Conservation (phyloP, 1,284 basidiomycete species). For the Marasmius fiardii region DNA sequence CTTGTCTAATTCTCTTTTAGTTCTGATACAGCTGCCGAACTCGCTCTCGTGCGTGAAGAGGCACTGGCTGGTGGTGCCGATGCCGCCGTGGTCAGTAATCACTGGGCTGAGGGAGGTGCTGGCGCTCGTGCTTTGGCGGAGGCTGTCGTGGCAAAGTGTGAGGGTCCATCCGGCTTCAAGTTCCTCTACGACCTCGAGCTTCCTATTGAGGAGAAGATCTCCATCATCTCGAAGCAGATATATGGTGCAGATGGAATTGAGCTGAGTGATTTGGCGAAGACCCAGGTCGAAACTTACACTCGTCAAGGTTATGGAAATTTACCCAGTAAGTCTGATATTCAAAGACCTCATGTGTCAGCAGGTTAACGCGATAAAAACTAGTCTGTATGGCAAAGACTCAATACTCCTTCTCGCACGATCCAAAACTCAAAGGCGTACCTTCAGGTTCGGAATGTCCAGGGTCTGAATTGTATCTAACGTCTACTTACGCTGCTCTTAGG, state of each 20-base stretch:
- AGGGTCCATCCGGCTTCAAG: slow-evolving; percentile 81
- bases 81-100: slow-evolving; percentile 92
- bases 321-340: slow-evolving; percentile 58
- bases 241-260: slow-evolving; percentile 91
- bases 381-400: slow-evolving; percentile 99
- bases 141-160: slow-evolving; percentile 82
- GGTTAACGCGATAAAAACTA: slow-evolving; percentile 23
- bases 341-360: slow-evolving; percentile 13
- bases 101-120: slow-evolving; percentile 93
- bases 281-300: slow-evolving; percentile 91
- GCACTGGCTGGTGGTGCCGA: slow-evolving; percentile 89
- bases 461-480: slow-evolving; percentile 16
- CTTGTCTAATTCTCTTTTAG: slow-evolving; percentile 35
- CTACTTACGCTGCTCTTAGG: slow-evolving; percentile 35
- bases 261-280: slow-evolving; percentile 78
- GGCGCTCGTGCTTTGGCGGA: slow-evolving; percentile 87
- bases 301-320: slow-evolving; percentile 82
- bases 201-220: slow-evolving; percentile 86
- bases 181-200: slow-evolving; percentile 88
- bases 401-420: slow-evolving; percentile 93
- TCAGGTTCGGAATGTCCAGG: slow-evolving; percentile 37
- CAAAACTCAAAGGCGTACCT: slow-evolving; percentile 88
- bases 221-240: slow-evolving; percentile 83
- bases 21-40: slow-evolving; percentile 88
- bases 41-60: slow-evolving; percentile 80